Base-by-base conservation (phyloP, 2,329 filamentous ascomycete species). In the Ophiostoma ulmi region DNA sequence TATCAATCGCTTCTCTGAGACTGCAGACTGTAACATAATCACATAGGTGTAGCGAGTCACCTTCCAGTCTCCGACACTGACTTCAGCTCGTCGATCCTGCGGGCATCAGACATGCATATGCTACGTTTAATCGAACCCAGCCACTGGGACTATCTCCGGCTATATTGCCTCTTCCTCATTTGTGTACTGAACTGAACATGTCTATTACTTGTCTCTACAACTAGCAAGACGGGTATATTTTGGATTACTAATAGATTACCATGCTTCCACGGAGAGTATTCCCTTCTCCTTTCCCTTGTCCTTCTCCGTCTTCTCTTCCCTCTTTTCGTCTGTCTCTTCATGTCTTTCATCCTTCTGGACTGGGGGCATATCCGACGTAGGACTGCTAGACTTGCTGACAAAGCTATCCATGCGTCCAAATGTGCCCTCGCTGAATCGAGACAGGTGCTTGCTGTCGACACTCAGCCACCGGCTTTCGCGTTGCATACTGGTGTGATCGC, bases 391-490 rank as follows among this genome's bases (percentile, higher is more conserved):
- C 22, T 58, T 58, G 58, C 70, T 69, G n/a, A 41, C 22, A 36
- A 64, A 52, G n/a, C 69, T 58, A 35, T 67, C 70, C 20, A 74
- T 52, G 20, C 48, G 26, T 2, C 73, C 73, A 73, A 74, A 74
- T 4, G 73, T 74, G 68, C 72, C 72, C 36, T 68, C 67, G 64
- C 73, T 74, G 26, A 73, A 44, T 8, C 73, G 70, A 2, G 72
- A 73, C 31, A 73, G 71, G 5, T 72, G 68, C 48, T 67, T n/a
- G 31, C 55, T 48, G 26, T 67, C 38, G 17, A 65, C 69, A 22
- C 69, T 44, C 69, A 38, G 38, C 64, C 64, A 63, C n/a, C 58
- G 66, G 22, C 67, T 58, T 1, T 8, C 58, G 6, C 58, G 22
- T 26, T 63, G 26, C 26, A 10, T 26, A 20, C 26, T 5, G 1